Conservation (phyloP, 768 basidiomycete species). For the Suillus subluteus region DNA sequence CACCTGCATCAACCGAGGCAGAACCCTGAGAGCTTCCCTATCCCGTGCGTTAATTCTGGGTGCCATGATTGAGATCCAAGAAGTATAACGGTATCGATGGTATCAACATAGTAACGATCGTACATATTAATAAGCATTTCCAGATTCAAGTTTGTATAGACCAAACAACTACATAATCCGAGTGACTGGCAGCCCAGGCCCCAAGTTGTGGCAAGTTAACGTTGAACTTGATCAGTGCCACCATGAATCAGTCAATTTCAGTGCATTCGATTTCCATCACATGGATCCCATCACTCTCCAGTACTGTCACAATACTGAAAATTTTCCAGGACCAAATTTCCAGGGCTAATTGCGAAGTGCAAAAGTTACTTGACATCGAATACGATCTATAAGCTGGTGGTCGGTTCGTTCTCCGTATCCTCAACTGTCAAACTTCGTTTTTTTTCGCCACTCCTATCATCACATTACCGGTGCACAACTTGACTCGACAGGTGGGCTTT, state of each 20-base stretch:
- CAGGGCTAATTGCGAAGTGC: not conserved
- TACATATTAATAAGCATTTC: constrained; percentile 12
- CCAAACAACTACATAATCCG: not conserved
- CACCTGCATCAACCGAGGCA: constrained; percentile 9
- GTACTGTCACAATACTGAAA: too few species aligned
- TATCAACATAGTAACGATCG: constrained; percentile 2
- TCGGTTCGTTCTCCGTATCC: not conserved
- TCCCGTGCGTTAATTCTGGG: constrained; percentile 6
- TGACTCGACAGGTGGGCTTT: too few species aligned
- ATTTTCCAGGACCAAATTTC: not conserved
- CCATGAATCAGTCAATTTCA: not conserved
- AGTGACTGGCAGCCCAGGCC: too few species aligned
- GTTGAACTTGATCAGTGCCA: too few species aligned
- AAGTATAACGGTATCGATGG: constrained; percentile 18
- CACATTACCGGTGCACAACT: not conserved
- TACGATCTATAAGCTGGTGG: too few species aligned
- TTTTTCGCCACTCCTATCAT: not conserved
- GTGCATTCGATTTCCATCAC: not conserved
- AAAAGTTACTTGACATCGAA: not conserved
- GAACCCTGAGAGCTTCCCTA: constrained; percentile 4
- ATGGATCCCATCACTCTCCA: not conserved
- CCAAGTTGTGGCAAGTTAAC: too few species aligned
- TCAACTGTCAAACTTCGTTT: not conserved
- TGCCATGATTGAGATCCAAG: constrained; percentile 1
- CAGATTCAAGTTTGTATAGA: constrained; percentile 29